These are phyloP conservation scores for Chloris gayana DNA, from an alignment of 176 grass and related monocot genomes.

Conservation along the genomic window DNA sequence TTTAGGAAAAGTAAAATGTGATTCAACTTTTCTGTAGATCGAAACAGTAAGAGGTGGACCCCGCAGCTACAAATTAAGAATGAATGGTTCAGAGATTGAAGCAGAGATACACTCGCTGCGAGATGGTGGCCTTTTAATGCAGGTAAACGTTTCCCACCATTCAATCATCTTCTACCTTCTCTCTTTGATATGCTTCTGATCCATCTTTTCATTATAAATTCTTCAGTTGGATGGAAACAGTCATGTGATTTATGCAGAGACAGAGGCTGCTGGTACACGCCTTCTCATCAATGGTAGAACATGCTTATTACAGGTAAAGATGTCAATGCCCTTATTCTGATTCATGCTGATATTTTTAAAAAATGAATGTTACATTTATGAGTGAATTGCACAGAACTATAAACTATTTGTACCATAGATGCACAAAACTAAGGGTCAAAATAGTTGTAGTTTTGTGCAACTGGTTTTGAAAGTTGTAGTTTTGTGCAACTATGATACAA, in stretches of 20 bases:
- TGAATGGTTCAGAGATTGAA: conserved; percentile 87
- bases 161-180: not conserved
- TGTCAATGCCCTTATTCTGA: conserved; percentile 7
- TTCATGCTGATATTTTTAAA: conserved; percentile 1
- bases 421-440: too few relatives aligned
- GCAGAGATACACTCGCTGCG: conserved; percentile 91
- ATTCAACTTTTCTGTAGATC: conserved; percentile 56
- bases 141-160: conserved; percentile 60
- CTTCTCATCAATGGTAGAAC: conserved; percentile 99
- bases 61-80: conserved; percentile 89
- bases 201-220: too few relatives aligned
- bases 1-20: conserved; percentile 34
- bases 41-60: conserved; percentile 86
- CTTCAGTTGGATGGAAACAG: too few relatives aligned
- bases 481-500: too few relatives aligned
- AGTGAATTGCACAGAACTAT: too few relatives aligned
- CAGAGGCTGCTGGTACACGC: conserved; percentile 96
- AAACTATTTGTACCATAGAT: too few relatives aligned
- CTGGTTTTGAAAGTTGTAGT: too few relatives aligned
- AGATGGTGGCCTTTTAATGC: conserved; percentile 98
- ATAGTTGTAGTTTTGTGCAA: too few relatives aligned
- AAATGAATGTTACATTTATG: too few relatives aligned
- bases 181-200: too few relatives aligned
- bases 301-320: conserved; percentile 94
- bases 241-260: conserved; percentile 96